phyloP scores from a whole-genome alignment of 1,284 basidiomycete species.

The Ganoderma boninense region DNA sequence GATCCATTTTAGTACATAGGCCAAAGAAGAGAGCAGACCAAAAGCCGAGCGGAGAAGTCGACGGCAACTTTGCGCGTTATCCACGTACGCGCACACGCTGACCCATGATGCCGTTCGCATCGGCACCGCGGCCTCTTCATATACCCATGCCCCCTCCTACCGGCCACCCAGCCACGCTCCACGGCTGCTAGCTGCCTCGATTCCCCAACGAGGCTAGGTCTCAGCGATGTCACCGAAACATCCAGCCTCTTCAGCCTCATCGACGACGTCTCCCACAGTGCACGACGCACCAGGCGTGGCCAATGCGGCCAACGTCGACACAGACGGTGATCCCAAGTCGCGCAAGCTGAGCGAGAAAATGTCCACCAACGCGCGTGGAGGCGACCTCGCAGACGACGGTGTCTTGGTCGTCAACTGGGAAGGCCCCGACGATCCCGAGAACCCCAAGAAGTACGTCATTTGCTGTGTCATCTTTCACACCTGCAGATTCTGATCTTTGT shows the following conservation, averaged over 20 bases:
- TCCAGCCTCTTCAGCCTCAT: slow-evolving; percentile 17
- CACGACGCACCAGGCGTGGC: slow-evolving; percentile 25
- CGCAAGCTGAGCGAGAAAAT: slow-evolving; percentile 3
- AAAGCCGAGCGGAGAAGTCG: not conserved
- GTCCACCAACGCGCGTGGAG: not conserved
- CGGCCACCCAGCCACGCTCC: not conserved
- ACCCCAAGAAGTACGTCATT: slow-evolving; percentile 67
- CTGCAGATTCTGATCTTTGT: slow-evolving; percentile 1
- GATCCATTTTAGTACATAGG: too few species aligned
- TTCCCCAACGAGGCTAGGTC: not conserved
- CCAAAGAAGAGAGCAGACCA: not conserved
- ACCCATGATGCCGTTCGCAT: slow-evolving; percentile 22
- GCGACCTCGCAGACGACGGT: slow-evolving; percentile 12
- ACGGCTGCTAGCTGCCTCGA: not conserved
- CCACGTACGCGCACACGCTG: slow-evolving; percentile 14
- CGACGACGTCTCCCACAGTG: slow-evolving; percentile 23
- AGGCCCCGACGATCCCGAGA: slow-evolving; percentile 64
- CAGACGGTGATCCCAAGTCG: slow-evolving; percentile 9
- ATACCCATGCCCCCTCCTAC: slow-evolving; percentile 9
- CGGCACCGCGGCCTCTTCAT: slow-evolving; percentile 14
- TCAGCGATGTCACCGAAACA: not conserved
- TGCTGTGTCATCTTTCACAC: not conserved
- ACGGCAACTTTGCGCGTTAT: not conserved
- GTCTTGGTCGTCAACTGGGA: slow-evolving; percentile 63
- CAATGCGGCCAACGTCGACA: slow-evolving; percentile 15